phyloP scores from a whole-genome alignment of 345 rosid genomes.

The Kernera saxatilis region DNA sequence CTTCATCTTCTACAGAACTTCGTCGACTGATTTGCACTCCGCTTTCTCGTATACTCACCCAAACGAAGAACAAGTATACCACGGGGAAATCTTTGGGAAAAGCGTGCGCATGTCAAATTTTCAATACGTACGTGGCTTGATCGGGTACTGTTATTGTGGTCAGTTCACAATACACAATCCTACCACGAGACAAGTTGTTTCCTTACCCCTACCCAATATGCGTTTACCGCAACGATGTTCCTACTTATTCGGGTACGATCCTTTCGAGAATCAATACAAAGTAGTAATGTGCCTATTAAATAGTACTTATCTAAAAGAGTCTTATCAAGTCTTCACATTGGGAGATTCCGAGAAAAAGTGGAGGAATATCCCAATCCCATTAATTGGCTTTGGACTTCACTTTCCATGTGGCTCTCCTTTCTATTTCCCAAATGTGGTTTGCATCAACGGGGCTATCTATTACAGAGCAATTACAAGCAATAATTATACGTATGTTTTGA shows the following conservation, averaged over 20 bases:
- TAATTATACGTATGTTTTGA: background rate
- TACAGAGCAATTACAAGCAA: background rate
- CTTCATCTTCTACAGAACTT: background rate
- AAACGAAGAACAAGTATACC: background rate
- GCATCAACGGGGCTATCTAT: background rate
- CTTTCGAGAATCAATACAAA: background rate
- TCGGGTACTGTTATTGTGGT: background rate
- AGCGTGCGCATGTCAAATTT: background rate
- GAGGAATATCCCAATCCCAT: background rate
- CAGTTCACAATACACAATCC: background rate
- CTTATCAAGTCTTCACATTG: background rate
- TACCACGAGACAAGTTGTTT: background rate
- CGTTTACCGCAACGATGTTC: rapidly evolving
- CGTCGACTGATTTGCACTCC: background rate
- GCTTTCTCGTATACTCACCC: background rate
- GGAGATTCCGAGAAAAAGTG: background rate
- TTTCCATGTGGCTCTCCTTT: too few relatives aligned
- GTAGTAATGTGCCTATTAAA: background rate
- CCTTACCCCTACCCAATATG: background rate
- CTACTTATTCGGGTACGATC: background rate
- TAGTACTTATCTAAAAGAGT: too few relatives aligned
- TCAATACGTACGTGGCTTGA: background rate
- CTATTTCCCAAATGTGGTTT: background rate
- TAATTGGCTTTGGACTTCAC: background rate
- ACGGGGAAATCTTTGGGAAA: background rate